Percentiles rank a stretch among this genome's conserved stretches.
phyloP scores from a whole-genome alignment of 148 eudicot species.

The Persicaria maculosa region DNA sequence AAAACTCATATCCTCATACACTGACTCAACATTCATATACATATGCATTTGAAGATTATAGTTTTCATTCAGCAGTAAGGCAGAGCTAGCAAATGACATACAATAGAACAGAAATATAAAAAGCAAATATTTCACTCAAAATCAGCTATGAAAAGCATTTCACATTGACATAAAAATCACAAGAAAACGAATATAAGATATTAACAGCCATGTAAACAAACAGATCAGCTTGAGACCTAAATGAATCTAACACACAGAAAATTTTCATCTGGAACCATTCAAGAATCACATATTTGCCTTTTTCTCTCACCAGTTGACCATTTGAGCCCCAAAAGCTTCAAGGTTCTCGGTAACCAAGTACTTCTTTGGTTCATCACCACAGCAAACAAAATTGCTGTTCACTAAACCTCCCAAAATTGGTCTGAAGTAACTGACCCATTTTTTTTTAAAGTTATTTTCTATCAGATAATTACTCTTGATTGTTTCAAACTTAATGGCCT shows the following conservation, averaged over 20 bases:
- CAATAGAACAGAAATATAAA: neutral
- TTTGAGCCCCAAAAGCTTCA: no score
- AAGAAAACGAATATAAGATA: neutral
- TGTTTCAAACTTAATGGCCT: neutral
- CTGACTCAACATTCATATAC: neutral
- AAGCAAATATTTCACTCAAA: neutral
- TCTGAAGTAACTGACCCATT: no score
- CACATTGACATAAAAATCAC: slow-evolving; percentile 16
- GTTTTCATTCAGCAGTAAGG: neutral
- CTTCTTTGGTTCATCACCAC: no score
- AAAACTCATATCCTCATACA: no score
- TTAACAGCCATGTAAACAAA: neutral
- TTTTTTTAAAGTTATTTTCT: no score
- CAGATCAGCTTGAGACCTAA: neutral
- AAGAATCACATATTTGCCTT: no score
- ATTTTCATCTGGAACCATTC: no score
- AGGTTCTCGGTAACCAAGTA: no score
- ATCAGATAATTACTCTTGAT: no score
- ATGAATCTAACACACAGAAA: neutral
- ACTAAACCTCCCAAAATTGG: no score
- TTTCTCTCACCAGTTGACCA: no score
- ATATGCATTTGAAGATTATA: neutral
- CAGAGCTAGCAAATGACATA: neutral
- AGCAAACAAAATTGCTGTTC: no score
- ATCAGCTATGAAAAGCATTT: neutral